phyloP scores from a whole-genome alignment of 768 basidiomycete species.

The Tricholoma sp. region DNA sequence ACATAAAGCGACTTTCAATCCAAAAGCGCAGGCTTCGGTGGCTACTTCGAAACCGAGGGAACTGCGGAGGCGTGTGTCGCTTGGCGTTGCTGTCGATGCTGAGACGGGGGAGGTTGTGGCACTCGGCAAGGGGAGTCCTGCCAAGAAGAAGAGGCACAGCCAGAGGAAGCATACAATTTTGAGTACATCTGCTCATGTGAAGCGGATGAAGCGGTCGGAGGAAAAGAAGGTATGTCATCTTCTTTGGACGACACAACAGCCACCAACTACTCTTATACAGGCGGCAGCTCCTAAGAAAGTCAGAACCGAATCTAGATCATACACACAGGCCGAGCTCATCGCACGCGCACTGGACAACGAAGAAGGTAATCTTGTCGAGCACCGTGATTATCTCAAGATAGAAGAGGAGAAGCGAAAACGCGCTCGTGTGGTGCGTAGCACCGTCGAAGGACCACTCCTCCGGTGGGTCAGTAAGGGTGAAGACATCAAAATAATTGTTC shows the following conservation, averaged over 20 bases:
- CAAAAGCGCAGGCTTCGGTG: conserved; percentile 32
- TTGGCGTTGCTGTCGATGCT: conserved; percentile 51
- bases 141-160: conserved; percentile 47
- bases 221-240: conserved; percentile 47
- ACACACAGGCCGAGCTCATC: conserved; percentile 82
- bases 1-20: conserved; percentile 65
- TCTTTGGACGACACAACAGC: not conserved
- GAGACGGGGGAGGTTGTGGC: conserved; percentile 57
- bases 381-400: conserved; percentile 69
- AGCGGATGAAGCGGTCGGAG: conserved; percentile 58
- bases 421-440: conserved; percentile 56
- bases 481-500: conserved; percentile 42
- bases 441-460: conserved; percentile 60
- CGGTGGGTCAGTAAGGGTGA: conserved; percentile 70
- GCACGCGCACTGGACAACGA: conserved; percentile 81
- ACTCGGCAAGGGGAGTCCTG: conserved; percentile 13
- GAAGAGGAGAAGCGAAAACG: conserved; percentile 82
- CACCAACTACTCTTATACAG: conserved; percentile 22
- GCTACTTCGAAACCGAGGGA: conserved; percentile 21
- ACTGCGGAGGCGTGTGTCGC: conserved; percentile 45
- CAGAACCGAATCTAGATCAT: conserved; percentile 44
- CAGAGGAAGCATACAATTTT: conserved; percentile 64
- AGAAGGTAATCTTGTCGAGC: conserved; percentile 76
- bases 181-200: conserved; percentile 64
- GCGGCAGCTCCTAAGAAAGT: conserved; percentile 59